A percentile compares a stretch with the other conserved stretches of the same genome.
Evolutionary conservation across 1,284 basidiomycete species (phyloP).

Genomic region (Boletus calvinii): DNA sequence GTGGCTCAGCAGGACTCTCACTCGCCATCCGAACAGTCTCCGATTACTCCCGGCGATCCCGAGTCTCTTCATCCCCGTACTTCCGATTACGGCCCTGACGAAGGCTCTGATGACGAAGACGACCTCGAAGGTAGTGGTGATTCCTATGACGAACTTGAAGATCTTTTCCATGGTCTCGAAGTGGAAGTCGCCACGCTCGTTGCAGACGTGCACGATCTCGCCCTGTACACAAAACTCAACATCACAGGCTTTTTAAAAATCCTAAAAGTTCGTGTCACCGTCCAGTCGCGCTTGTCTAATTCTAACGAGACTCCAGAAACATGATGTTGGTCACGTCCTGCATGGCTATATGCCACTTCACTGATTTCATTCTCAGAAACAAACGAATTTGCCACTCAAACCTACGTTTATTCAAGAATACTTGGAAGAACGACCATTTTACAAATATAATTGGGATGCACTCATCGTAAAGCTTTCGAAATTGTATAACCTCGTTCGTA

Average conservation of each 20-base stretch:
- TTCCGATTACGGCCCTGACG: slow-evolving; percentile 61
- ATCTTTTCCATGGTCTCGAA: slow-evolving; percentile 86
- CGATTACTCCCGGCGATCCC: slow-evolving; percentile 41
- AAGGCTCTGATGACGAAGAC: slow-evolving; percentile 70
- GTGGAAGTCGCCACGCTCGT: slow-evolving; percentile 96
- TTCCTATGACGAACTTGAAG: slow-evolving; percentile 80
- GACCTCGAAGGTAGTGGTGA: slow-evolving; percentile 59
- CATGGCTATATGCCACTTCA: background rate
- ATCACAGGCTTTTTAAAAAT: slow-evolving; percentile 99
- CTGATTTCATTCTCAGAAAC: slow-evolving; percentile 59
- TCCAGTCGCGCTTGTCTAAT: background rate
- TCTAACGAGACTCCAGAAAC: slow-evolving; percentile 54
- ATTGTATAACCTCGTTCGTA: slow-evolving; percentile 94
- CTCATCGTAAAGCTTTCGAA: slow-evolving; percentile 97
- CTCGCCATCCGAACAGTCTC: slow-evolving; percentile 34
- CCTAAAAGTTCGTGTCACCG: slow-evolving; percentile 63
- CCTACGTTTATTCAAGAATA: slow-evolving; percentile 84
- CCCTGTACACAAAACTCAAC: slow-evolving; percentile 93
- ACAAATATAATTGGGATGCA: slow-evolving; percentile 91
- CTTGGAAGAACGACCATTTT: slow-evolving; percentile 94
- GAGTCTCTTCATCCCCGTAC: slow-evolving; percentile 53
- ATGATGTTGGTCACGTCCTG: slow-evolving; percentile 55
- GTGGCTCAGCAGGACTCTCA: slow-evolving; percentile 58
- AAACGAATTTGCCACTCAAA: slow-evolving; percentile 66
- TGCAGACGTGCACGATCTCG: slow-evolving; percentile 97